phyloP scores from a whole-genome alignment of 352 stramenopile species.

The Phytophthora tentaculata region DNA sequence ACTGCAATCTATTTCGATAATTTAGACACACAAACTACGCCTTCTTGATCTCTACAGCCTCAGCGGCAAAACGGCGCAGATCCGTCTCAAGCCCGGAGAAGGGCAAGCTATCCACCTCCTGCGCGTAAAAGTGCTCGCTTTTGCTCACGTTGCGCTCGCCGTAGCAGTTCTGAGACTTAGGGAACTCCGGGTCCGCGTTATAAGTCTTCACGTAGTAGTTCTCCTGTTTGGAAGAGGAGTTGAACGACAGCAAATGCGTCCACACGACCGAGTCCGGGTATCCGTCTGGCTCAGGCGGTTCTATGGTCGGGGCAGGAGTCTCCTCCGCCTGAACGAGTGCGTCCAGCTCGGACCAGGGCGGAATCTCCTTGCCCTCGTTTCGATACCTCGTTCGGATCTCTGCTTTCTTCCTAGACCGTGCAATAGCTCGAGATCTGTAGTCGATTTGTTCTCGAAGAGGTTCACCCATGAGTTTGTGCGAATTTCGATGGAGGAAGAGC shows the following conservation, averaged over 20 bases:
- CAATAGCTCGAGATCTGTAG: conserved; percentile 29
- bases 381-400: conserved; percentile 29
- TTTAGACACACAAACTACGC: conserved; percentile 22
- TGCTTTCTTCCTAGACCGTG: conserved; percentile 27
- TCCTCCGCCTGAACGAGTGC: conserved; percentile 23
- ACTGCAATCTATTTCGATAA: conserved; percentile 15
- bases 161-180: conserved; percentile 68
- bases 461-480: conserved; percentile 49
- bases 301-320: conserved; percentile 30
- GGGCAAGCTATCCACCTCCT: conserved; percentile 24
- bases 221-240: conserved; percentile 35
- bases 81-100: conserved; percentile 34
- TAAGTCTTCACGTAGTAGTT: conserved; percentile 69
- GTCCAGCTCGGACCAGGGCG: conserved; percentile 29
- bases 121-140: conserved; percentile 33
- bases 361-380: conserved; percentile 30
- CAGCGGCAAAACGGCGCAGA: conserved; percentile 32
- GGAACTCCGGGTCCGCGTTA: conserved; percentile 47
- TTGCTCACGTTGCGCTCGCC: conserved; percentile 46
- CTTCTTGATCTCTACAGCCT: conserved; percentile 32
- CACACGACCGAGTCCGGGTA: conserved; percentile 62
- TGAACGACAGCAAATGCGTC: conserved; percentile 77
- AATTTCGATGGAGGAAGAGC: conserved; percentile 66
- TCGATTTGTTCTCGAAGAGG: conserved; percentile 31
- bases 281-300: conserved; percentile 34